Evolutionary conservation across 2,329 filamentous ascomycete species (phyloP).

Genomic region (Echinosphaeria canescens): DNA sequence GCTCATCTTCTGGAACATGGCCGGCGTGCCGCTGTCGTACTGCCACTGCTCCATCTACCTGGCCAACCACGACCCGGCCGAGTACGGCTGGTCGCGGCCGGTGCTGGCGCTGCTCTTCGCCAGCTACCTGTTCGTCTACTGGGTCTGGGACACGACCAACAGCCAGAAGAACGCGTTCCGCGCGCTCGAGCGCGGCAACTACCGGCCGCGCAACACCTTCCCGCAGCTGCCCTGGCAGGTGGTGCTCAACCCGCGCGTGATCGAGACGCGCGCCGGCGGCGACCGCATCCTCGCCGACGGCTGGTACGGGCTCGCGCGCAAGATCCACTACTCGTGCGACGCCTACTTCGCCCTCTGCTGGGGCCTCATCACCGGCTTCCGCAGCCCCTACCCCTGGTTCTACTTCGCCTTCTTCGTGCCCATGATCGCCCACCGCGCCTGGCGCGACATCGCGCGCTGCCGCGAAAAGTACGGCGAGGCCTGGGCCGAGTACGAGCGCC

Average conservation of each 20-base stretch:
- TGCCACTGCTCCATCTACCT: slow-evolving; percentile 70
- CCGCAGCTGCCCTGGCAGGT: slow-evolving; percentile 64
- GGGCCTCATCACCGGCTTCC: slow-evolving; percentile 65
- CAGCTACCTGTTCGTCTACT: slow-evolving; percentile 55
- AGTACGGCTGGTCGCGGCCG: slow-evolving; percentile 44
- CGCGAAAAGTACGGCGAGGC: slow-evolving; percentile 60
- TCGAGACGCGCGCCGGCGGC: slow-evolving; percentile 41
- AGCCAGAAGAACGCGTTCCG: slow-evolving; percentile 74
- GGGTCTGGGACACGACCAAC: slow-evolving; percentile 69
- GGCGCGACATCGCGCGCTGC: slow-evolving; percentile 56
- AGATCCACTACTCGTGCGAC: slow-evolving; percentile 67
- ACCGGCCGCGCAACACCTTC: slow-evolving; percentile 46
- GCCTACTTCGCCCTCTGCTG: slow-evolving; percentile 57
- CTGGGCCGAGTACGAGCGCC: slow-evolving; percentile 62
- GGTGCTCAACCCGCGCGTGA: slow-evolving; percentile 48
- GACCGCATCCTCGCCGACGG: slow-evolving; percentile 54
- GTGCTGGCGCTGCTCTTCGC: slow-evolving; percentile 37
- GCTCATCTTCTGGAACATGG: slow-evolving; percentile 79
- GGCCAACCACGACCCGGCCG: slow-evolving; percentile 48
- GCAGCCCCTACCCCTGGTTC: slow-evolving; percentile 72
- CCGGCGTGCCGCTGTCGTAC: slow-evolving; percentile 61
- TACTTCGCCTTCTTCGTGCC: slow-evolving; percentile 61
- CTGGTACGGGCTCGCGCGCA: slow-evolving; percentile 56
- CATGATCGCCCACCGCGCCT: slow-evolving; percentile 65
- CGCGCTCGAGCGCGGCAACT: slow-evolving; percentile 42